Evolutionary conservation across 192 early-diverging fungal genomes (phyloP).

Genomic region (Phycomyces nitens): DNA sequence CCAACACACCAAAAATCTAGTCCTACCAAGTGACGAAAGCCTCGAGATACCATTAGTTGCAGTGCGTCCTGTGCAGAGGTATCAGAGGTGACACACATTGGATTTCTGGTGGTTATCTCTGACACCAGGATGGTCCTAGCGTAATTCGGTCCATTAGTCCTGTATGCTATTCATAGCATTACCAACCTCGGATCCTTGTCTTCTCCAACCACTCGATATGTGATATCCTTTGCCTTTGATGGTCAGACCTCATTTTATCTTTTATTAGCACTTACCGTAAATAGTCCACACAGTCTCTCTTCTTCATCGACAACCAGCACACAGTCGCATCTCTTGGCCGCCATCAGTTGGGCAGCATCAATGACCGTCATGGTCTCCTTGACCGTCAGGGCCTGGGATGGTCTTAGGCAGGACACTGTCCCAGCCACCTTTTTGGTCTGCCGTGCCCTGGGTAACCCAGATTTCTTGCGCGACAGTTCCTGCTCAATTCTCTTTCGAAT

Average conservation of each 20-base stretch:
- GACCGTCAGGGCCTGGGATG: constrained; percentile 83
- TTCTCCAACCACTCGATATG: constrained; percentile 90
- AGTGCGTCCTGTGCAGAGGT: constrained; percentile 77
- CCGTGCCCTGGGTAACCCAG: constrained; percentile 23
- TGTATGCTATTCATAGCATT: too few relatives aligned
- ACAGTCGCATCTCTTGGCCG: constrained; percentile 93
- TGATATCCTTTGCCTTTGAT: constrained; percentile 83
- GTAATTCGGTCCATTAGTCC: neutral
- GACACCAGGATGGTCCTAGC: constrained; percentile 65
- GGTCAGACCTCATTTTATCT: neutral
- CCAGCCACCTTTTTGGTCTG: constrained; percentile 50
- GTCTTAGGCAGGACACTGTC: constrained; percentile 87
- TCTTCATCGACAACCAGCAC: constrained; percentile 93
- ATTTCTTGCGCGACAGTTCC: constrained; percentile 56
- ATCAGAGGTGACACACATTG: constrained; percentile 83
- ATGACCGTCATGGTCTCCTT: constrained; percentile 69
- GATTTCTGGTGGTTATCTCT: constrained; percentile 88
- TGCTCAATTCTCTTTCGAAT: constrained; percentile 76
- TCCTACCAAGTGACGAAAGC: constrained; percentile 78
- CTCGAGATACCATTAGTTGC: constrained; percentile 76
- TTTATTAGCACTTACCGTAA: constrained; percentile 53
- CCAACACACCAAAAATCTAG: neutral
- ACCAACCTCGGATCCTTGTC: constrained; percentile 30
- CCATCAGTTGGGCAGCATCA: constrained; percentile 91
- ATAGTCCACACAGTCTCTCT: constrained; percentile 88